phyloP scores from a whole-genome alignment of 1,139 yeast genomes.

The Tardiomyces blankii region DNA sequence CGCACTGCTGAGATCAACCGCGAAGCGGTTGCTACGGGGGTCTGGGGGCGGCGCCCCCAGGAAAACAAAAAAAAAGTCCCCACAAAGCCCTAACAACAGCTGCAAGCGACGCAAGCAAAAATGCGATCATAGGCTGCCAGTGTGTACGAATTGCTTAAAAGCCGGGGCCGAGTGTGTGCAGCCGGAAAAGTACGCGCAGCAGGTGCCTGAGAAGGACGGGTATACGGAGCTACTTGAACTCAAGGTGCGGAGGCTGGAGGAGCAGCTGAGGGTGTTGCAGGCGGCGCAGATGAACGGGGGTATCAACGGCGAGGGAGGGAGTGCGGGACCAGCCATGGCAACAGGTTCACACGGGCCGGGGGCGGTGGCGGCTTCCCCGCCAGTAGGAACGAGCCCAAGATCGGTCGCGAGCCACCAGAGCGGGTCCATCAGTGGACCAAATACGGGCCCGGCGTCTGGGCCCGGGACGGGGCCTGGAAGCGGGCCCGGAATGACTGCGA shows the following conservation, averaged over 20 bases:
- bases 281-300: background rate
- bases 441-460: no score
- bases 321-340: background rate
- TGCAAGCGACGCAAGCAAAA: constrained; percentile 18
- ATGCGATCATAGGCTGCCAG: constrained; percentile 50
- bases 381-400: no score
- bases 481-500: constrained; percentile 2
- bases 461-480: no score
- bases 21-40: no score
- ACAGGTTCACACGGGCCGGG: background rate
- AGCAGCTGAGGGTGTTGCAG: constrained; percentile 5
- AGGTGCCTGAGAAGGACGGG: constrained; percentile 32
- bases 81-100: constrained; percentile 3
- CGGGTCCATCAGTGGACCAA: no score
- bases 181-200: constrained; percentile 39
- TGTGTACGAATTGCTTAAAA: constrained; percentile 50
- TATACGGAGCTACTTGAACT: constrained; percentile 42
- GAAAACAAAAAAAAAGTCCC: no score
- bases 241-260: constrained; percentile 39
- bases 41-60: no score
- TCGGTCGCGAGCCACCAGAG: no score
- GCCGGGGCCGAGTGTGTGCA: constrained; percentile 47
- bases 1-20: no score
- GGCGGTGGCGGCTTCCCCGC: background rate
- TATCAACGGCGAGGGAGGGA: background rate